Conservation (phyloP, 345 rosid species). For the Raphanus sativus region DNA sequence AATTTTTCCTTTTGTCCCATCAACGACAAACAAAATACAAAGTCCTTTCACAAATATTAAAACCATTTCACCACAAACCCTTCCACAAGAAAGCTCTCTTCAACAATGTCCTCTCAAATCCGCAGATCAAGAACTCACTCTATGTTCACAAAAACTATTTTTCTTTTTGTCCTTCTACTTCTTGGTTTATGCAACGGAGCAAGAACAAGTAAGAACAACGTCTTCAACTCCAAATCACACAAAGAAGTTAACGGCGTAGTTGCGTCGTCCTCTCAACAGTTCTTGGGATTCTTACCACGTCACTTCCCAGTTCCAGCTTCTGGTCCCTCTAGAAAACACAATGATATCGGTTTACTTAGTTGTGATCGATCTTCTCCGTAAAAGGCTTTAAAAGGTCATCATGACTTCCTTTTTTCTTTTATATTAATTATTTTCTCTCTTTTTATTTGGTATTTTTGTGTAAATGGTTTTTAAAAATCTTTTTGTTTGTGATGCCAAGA, state of each 20-base stretch:
- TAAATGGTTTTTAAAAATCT: neutral
- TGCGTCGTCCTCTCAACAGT: neutral
- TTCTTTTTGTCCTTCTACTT: slow-evolving; percentile 4
- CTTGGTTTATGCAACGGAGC: slow-evolving; percentile 27
- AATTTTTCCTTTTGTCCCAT: slow-evolving; percentile 11
- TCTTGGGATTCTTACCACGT: neutral
- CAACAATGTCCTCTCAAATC: slow-evolving; percentile 19
- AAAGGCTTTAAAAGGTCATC: slow-evolving; percentile 7
- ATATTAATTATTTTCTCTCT: neutral
- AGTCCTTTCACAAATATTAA: neutral
- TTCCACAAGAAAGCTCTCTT: slow-evolving; percentile 13
- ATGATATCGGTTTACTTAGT: slow-evolving; percentile 33
- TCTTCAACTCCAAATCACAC: slow-evolving; percentile 20
- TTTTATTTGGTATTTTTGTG: neutral
- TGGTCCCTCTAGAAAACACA: neutral
- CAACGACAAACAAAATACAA: slow-evolving; percentile 22
- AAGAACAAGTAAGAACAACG: slow-evolving; percentile 28
- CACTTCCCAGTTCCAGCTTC: neutral
- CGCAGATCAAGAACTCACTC: slow-evolving; percentile 8
- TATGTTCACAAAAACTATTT: neutral
- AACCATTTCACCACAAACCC: neutral
- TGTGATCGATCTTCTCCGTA: slow-evolving; percentile 45
- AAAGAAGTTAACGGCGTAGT: slow-evolving; percentile 16
- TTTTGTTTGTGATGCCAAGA: slow-evolving; percentile 5
- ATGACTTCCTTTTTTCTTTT: neutral